These are phyloP conservation scores for Nematocida sp. DNA, from an alignment of 371 early-diverging fungal genomes.

Conservation along the genomic window DNA sequence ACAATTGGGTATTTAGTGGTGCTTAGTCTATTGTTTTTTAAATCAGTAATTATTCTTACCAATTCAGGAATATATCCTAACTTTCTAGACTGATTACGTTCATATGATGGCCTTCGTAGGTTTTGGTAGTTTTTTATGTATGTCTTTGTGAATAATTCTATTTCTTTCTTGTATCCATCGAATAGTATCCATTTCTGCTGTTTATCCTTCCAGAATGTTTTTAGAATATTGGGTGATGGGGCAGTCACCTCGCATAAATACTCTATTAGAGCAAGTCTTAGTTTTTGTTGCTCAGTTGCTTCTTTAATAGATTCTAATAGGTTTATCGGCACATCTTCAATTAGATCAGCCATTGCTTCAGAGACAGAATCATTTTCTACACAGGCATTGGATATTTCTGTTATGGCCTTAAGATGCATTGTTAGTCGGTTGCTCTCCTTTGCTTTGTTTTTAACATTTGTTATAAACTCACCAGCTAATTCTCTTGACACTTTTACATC, in stretches of 20 bases:
- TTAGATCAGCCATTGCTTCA: slow-evolving; percentile 49
- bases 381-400: slow-evolving; percentile 58
- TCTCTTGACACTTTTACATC: slow-evolving; percentile 60
- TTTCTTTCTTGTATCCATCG: slow-evolving; percentile 36
- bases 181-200: background rate
- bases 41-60: slow-evolving; percentile 50
- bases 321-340: slow-evolving; percentile 36
- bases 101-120: slow-evolving; percentile 1
- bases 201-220: slow-evolving; percentile 41
- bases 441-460: slow-evolving; percentile 64
- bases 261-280: slow-evolving; percentile 24
- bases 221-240: slow-evolving; percentile 29
- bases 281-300: slow-evolving; percentile 31
- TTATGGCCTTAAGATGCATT: slow-evolving; percentile 63
- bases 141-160: slow-evolving; percentile 50
- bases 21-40: slow-evolving; percentile 53
- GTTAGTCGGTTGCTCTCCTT: slow-evolving; percentile 55
- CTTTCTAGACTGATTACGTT: slow-evolving; percentile 51
- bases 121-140: slow-evolving; percentile 2
- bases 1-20: slow-evolving; percentile 33
- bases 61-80: slow-evolving; percentile 66
- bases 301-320: slow-evolving; percentile 7
- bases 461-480: slow-evolving; percentile 59
- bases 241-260: slow-evolving; percentile 12
- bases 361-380: slow-evolving; percentile 56